Evolutionary conservation across 768 basidiomycete genomes (phyloP).

Genomic region (Antrodiella citrinella): DNA sequence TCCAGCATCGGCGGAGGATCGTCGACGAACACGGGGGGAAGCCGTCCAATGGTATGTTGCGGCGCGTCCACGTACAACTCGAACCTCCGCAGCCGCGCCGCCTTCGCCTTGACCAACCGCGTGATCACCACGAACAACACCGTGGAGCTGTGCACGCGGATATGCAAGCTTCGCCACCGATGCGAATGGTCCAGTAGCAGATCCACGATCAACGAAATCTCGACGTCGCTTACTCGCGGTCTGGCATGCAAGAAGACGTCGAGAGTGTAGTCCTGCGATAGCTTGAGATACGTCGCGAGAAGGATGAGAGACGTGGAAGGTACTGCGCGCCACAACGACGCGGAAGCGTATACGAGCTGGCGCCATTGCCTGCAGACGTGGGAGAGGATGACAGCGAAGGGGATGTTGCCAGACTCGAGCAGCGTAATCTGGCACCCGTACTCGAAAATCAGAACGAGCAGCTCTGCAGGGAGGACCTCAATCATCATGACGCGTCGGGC

Average conservation of each 20-base stretch:
- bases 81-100: background rate
- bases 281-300: background rate
- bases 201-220: background rate
- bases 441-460: constrained; percentile 7
- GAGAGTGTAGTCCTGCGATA: background rate
- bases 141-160: background rate
- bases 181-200: background rate
- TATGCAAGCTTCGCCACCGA: background rate
- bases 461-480: background rate
- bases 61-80: background rate
- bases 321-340: constrained; percentile 6
- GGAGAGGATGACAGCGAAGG: constrained; percentile 5
- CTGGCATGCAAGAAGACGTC: background rate
- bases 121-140: constrained; percentile 1
- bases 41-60: background rate
- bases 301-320: constrained; percentile 3
- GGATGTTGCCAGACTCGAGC: background rate
- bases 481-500: background rate
- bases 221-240: background rate
- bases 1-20: background rate
- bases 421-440: background rate
- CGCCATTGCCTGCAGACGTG: constrained; percentile 8
- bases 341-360: background rate
- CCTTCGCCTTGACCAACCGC: background rate
- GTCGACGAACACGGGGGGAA: background rate